Evolutionary conservation across 768 basidiomycete genomes (phyloP).

Genomic region (Auricularia cornea): DNA sequence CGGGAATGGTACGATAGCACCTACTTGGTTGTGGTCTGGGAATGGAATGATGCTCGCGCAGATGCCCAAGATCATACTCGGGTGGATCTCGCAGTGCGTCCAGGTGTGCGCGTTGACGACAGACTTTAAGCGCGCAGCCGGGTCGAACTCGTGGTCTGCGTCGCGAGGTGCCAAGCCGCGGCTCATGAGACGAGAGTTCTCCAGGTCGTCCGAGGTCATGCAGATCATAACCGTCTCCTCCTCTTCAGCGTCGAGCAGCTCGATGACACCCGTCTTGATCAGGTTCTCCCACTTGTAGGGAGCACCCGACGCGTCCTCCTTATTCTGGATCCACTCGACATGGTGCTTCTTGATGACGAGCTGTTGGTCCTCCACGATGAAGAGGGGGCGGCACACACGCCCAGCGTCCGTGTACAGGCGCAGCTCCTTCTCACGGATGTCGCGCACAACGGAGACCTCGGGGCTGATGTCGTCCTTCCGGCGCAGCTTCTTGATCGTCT

Average conservation of each 20-base stretch:
- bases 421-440: constrained; percentile 92
- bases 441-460: constrained; percentile 95
- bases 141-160: constrained; percentile 71
- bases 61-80: constrained; percentile 97
- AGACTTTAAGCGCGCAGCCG: constrained; percentile 81
- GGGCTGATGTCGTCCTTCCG: constrained; percentile 91
- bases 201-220: constrained; percentile 95
- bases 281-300: constrained; percentile 76
- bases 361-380: constrained; percentile 91
- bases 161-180: constrained; percentile 47
- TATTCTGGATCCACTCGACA: constrained; percentile 59
- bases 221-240: constrained; percentile 99
- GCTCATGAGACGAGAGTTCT: constrained; percentile 65
- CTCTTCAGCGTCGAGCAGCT: constrained; percentile 95
- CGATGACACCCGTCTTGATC: constrained; percentile 81
- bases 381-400: constrained; percentile 91
- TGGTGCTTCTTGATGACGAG: constrained; percentile 79
- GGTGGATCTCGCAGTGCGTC: constrained; percentile 99
- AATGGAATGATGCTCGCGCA: constrained; percentile 99
- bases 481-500: constrained; percentile 86
- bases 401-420: constrained; percentile 95
- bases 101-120: constrained; percentile 80
- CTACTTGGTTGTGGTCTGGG: constrained; percentile 97
- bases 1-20: constrained; percentile 16
- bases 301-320: constrained; percentile 30